Conservation (phyloP, 1,139 yeast genomes). For the Magnusiomyces magnusii region DNA sequence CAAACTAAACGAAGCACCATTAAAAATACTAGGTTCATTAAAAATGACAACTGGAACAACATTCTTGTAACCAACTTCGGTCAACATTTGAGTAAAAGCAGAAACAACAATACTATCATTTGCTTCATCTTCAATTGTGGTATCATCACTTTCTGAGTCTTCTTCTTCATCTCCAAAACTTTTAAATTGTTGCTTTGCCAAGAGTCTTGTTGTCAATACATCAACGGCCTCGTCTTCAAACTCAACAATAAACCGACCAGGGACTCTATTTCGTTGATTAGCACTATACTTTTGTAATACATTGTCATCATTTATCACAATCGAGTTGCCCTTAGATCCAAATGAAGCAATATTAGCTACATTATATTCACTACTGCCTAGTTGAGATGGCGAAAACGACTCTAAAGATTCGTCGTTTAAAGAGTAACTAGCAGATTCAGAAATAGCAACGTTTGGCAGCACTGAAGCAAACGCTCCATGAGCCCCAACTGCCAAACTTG, state of each 20-base stretch:
- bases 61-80: conserved; percentile 10
- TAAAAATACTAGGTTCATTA: conserved; percentile 8
- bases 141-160: neutral
- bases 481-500: neutral
- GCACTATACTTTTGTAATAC: no score
- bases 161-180: neutral
- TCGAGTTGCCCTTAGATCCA: no score
- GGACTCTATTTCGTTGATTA: no score
- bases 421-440: neutral
- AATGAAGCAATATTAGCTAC: no score
- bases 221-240: conserved; percentile 4
- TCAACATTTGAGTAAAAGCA: conserved; percentile 7
- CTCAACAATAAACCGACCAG: conserved; percentile 15
- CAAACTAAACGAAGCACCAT: conserved; percentile 14
- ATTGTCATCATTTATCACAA: no score
- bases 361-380: no score
- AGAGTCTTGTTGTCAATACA: neutral
- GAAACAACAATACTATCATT: neutral
- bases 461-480: neutral
- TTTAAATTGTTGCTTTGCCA: neutral
- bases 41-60: conserved; percentile 11
- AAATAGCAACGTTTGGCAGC: neutral
- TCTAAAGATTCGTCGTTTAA: no score
- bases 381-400: no score
- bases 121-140: conserved; percentile 4